Evolutionary conservation across 169 alveolate genomes (phyloP).

Genomic region (Babesia gibsoni): DNA sequence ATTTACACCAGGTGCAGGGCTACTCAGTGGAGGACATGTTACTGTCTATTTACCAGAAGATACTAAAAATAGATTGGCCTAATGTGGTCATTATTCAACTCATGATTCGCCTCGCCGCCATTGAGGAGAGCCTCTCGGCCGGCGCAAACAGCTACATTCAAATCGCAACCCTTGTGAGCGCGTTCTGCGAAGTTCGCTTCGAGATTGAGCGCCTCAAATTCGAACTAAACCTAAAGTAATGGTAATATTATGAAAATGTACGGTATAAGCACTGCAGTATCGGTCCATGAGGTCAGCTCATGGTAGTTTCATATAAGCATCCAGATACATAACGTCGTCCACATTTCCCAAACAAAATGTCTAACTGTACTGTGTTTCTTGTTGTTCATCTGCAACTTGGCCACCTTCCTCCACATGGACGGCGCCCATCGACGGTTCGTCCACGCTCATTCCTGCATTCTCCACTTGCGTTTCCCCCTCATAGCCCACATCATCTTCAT

Average conservation of each 20-base stretch:
- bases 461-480: no score
- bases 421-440: no score
- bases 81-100: constrained; percentile 78
- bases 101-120: constrained; percentile 78
- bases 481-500: constrained; percentile 20
- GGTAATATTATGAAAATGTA: no score
- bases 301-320: not conserved
- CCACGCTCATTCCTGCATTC: no score
- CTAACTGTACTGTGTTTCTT: constrained; percentile 31
- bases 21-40: constrained; percentile 87
- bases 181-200: constrained; percentile 77
- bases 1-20: constrained; percentile 79
- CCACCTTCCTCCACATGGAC: no score
- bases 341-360: no score
- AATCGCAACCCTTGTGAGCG: constrained; percentile 78
- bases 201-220: constrained; percentile 77
- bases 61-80: constrained; percentile 78
- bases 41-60: constrained; percentile 75
- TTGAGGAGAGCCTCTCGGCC: constrained; percentile 81
- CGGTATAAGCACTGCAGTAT: not conserved
- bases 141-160: constrained; percentile 81
- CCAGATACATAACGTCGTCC: not conserved
- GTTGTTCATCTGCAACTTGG: constrained; percentile 1
- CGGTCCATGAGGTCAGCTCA: not conserved
- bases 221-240: constrained; percentile 51